A percentile compares a stretch with the other conserved stretches of the same genome.
These are phyloP conservation scores for Gyrodon lividus DNA, from an alignment of 768 basidiomycete species.

Conservation along the genomic window DNA sequence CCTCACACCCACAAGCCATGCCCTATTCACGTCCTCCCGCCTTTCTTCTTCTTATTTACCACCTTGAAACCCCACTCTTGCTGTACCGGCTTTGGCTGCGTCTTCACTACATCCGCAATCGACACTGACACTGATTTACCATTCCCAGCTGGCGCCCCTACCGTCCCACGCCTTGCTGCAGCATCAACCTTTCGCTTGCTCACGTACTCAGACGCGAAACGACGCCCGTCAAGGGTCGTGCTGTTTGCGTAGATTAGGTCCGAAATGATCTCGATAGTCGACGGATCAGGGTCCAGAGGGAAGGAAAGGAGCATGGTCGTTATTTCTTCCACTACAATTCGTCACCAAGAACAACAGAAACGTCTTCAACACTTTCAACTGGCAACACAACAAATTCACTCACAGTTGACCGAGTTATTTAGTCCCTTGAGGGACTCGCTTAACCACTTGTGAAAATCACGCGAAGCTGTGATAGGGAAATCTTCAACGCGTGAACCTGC, in stretches of 20 bases:
- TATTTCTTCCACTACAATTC: conserved; percentile 83
- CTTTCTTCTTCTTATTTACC: conserved; percentile 94
- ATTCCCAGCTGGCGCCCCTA: conserved; percentile 29
- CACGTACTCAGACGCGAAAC: conserved; percentile 92
- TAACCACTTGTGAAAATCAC: conserved; percentile 93
- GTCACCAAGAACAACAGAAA: background rate
- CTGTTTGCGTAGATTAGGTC: conserved; percentile 95
- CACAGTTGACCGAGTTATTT: conserved; percentile 56
- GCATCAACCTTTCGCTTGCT: conserved; percentile 85
- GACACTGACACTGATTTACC: conserved; percentile 67
- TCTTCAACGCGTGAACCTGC: conserved; percentile 54
- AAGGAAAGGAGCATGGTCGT: conserved; percentile 94
- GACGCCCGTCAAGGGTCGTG: conserved; percentile 90
- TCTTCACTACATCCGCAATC: conserved; percentile 89
- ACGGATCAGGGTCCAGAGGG: conserved; percentile 83
- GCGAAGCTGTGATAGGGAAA: conserved; percentile 63
- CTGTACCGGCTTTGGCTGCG: conserved; percentile 73
- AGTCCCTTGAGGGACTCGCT: conserved; percentile 78
- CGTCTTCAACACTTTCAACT: conserved; percentile 4
- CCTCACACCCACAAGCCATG: background rate
- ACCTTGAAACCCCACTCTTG: conserved; percentile 91
- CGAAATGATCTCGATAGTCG: conserved; percentile 87
- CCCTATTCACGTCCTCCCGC: conserved; percentile 48
- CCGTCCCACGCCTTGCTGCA: conserved; percentile 47
- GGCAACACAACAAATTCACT: conserved; percentile 18